These are phyloP conservation scores for Myxozyma nipponensis DNA, from an alignment of 805 yeast species.

Conservation along the genomic window DNA sequence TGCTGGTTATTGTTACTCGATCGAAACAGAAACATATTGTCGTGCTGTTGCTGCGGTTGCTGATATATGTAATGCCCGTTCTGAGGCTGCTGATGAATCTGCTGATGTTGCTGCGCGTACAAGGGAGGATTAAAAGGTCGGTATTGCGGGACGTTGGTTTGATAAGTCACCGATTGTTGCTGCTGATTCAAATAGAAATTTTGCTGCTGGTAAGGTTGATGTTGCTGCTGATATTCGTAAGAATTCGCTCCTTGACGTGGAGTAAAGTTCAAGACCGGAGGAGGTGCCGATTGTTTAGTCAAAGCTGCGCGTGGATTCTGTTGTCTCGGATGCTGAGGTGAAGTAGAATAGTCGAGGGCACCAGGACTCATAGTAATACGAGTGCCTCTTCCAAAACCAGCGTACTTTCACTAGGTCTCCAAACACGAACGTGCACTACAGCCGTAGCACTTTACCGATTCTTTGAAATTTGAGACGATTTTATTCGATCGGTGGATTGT, in stretches of 20 bases:
- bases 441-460: no score
- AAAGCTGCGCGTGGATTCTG: not conserved
- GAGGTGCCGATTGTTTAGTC: not conserved
- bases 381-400: no score
- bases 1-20: constrained; percentile 15
- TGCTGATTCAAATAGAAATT: no score
- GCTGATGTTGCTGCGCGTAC: constrained; percentile 1
- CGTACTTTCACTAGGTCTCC: no score
- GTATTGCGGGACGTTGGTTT: not conserved
- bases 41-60: constrained; percentile 13
- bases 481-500: no score
- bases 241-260: no score
- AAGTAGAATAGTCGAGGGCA: not conserved
- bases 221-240: constrained; percentile 7
- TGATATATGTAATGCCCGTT: constrained; percentile 4
- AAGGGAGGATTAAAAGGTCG: not conserved
- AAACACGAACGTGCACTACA: no score
- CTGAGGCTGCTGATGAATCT: not conserved
- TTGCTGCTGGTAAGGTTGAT: constrained; percentile 4
- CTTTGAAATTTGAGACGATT: no score
- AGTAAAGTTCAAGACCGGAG: no score
- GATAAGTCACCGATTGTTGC: not conserved
- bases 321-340: not conserved
- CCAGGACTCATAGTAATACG: not conserved
- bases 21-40: not conserved